Base-by-base conservation (phyloP, 805 yeast genomes). In the Saccharomycopsis sp. region DNA sequence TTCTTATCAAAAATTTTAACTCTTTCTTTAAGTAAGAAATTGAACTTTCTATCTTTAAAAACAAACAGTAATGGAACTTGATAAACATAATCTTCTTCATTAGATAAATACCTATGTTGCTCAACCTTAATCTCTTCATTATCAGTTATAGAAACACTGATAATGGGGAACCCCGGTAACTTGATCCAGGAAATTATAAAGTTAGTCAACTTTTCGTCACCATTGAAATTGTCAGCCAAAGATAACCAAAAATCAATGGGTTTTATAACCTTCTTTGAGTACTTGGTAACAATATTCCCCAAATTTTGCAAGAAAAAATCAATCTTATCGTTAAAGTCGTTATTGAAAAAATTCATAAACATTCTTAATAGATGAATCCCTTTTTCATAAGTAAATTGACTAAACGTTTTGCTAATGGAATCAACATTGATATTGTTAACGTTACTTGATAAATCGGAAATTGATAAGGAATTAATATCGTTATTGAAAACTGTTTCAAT, bases 181-280 rank as follows among this genome's bases (percentile, higher is more conserved):
- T 72, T 66, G 2, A 70, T 57, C 87, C 86, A 79, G 1, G 83
- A 69, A 46, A 72, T 68, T 46, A 70, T 60, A 39, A 77, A 72
- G 0, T 68, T 59, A 18, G 67, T 56, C n/a, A 76, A 50, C 29
- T 37, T 31, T 37, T 31, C 41, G 14, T 15, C 15, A 15, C 62
- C 47, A 51, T 60, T 55, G 37, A 67, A 51, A 21, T 55, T 57
- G n/a, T 28, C 21, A 27, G 34, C 30, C 5, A 41, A 28, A 17
- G 32, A 31, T 12, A 41, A 60, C 84, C 83, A 78, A 17, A 77
- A 52, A 36, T 75, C 78, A 19, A 59, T 49, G 1, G 76, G 67
- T 47, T 68, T 71, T 42, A 76, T 60, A 1, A 66, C 34, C 21
- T 64, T 61, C 44, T 42, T 63, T 45, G 63, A 51, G 43, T 58